Base-by-base conservation (phyloP, 2,329 filamentous ascomycete genomes). In the Chaetoscypha palmicola region DNA sequence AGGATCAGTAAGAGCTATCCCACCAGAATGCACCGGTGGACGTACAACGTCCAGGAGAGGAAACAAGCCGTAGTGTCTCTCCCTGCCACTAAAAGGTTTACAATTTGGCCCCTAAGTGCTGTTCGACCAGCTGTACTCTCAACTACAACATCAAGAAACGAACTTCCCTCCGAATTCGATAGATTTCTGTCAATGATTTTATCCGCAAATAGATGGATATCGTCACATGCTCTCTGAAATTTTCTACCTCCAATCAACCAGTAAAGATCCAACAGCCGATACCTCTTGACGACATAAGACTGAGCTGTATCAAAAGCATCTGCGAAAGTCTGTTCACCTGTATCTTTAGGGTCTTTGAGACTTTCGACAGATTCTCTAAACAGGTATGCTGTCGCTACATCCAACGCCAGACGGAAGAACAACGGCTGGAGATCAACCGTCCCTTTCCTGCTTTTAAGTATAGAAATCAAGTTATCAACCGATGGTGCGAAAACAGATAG, bases 321-420 rank as follows among this genome's bases (percentile, higher is more conserved):
- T n/a, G n/a, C n/a, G n/a, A 19, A 37, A 11, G 16, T 37, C 16
- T 4, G 16, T 17, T 33, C 16, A 9, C 31, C 31, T 8, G 31
- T 16, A 33, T 8, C 5, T 33, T 33, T 14, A 21, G 34, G 17
- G 19, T 10, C 16, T 5, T 11, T 22, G 5, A 22, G 5, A 11
- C 34, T 4, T 37, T 37, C 5, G 3, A 79, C 76, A 14, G 64
- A 67, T 48, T 73, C 64, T n/a, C 76, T 76, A 42, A 79, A 77
- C 2, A 81, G 61, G 49, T 79, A 73, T 23, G 73, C 71, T 0
- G 73, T 79, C 0, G 74, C 70, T 0, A 69, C 71, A 50, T 79
- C 74, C 14, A 80, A 64, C 0, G 75, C 78, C 17, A 78, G 59
- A 40, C 66, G 64, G 56, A 77, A 78, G 55, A 86, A 77, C n/a